Conservation (phyloP, 2,329 filamentous ascomycete species). For the Grosmannia serpens region DNA sequence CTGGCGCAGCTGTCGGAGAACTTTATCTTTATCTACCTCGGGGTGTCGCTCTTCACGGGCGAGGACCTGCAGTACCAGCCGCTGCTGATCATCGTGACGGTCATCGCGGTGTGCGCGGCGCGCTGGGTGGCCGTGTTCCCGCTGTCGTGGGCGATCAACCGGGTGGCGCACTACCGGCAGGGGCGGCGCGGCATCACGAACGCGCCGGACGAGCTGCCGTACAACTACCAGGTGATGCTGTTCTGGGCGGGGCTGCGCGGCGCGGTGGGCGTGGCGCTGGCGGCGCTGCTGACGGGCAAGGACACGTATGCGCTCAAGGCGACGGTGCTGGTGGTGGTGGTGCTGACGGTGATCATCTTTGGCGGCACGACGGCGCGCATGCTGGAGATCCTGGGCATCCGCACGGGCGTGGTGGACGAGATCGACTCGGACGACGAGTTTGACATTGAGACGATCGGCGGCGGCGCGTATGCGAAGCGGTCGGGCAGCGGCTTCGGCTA, state of each 20-base stretch:
- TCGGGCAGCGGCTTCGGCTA: constrained; percentile 68
- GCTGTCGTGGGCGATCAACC: constrained; percentile 79
- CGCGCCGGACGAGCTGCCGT: constrained; percentile 77
- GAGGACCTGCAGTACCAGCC: constrained; percentile 82
- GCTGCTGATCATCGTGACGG: constrained; percentile 85
- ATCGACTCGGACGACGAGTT: constrained; percentile 98
- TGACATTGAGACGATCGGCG: constrained; percentile 71
- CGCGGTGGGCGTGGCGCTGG: constrained; percentile 88
- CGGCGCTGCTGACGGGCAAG: constrained; percentile 72
- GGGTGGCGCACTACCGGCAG: constrained; percentile 79
- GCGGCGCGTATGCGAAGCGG: constrained; percentile 70
- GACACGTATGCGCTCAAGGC: constrained; percentile 77
- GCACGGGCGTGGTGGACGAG: constrained; percentile 92
- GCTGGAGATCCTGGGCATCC: constrained; percentile 94
- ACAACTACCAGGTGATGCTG: constrained; percentile 98
- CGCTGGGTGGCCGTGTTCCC: constrained; percentile 94
- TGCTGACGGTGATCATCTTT: constrained; percentile 97
- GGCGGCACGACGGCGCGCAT: constrained; percentile 94
- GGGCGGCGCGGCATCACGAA: constrained; percentile 59
- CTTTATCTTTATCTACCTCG: constrained; percentile 99
- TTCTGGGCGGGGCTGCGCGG: constrained; percentile 96
- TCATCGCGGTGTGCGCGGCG: constrained; percentile 82
- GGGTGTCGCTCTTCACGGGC: constrained; percentile 88
- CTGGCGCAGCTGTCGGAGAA: constrained; percentile 94
- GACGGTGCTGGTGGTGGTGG: constrained; percentile 94